These are phyloP conservation scores for Clonostachys rosea DNA, from an alignment of 2,329 filamentous ascomycete genomes.

Conservation along the genomic window DNA sequence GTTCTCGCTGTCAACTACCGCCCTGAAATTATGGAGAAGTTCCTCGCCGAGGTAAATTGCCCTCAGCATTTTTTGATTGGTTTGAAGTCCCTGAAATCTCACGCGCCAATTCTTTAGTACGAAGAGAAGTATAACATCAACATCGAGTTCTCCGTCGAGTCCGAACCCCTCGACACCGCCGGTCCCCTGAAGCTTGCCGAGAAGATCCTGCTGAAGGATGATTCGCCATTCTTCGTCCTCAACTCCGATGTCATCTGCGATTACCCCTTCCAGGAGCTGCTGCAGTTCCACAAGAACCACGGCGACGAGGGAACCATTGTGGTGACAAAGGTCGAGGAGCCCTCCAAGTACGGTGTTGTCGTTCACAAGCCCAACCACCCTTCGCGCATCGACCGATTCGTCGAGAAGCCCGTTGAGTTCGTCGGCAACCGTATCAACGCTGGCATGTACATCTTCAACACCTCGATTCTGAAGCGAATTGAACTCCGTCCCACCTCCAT, in stretches of 20 bases:
- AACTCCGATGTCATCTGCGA: constrained; percentile 99
- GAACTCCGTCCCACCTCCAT: constrained; percentile 96
- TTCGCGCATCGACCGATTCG: constrained; percentile 94
- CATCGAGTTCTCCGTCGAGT: constrained; percentile 96
- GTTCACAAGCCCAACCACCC: constrained; percentile 93
- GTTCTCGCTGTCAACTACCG: constrained; percentile 98
- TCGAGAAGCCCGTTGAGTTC: constrained; percentile 98
- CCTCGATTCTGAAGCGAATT: constrained; percentile 83
- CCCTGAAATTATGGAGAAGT: constrained; percentile 94
- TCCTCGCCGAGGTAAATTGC: constrained; percentile 71
- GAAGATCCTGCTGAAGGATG: constrained; percentile 86
- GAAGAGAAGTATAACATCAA: constrained; percentile 89
- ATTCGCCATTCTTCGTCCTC: constrained; percentile 93
- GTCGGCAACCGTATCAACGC: constrained; percentile 99
- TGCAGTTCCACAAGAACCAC: constrained; percentile 87
- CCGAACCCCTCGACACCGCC: constrained; percentile 90
- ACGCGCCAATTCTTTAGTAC: constrained; percentile 49
- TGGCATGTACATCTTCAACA: constrained; percentile 97
- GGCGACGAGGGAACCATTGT: constrained; percentile 96
- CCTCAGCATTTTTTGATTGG: background rate
- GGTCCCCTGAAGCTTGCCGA: constrained; percentile 95
- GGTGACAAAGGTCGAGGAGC: constrained; percentile 98
- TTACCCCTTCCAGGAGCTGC: constrained; percentile 87
- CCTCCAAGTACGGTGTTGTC: constrained; percentile 97
- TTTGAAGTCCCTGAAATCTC: background rate